phyloP scores from a whole-genome alignment of 2,329 filamentous ascomycete species.

The Aspergillus chevalieri region DNA sequence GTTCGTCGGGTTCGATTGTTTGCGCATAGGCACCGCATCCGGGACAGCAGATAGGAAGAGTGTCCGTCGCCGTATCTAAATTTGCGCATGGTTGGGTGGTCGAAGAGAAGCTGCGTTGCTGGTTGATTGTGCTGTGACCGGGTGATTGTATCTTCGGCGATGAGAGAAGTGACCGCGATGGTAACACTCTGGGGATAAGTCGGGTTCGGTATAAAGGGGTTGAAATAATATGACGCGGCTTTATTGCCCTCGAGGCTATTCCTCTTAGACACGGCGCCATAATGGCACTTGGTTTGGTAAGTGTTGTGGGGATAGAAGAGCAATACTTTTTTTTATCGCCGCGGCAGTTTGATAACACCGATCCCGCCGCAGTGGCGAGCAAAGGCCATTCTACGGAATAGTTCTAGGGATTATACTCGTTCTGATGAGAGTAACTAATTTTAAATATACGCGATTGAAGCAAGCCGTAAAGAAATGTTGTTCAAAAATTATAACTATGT shows the following conservation, averaged over 20 bases:
- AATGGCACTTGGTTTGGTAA: constrained; percentile 4
- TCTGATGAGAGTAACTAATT: too few species aligned
- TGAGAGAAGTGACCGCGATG: constrained; percentile 4
- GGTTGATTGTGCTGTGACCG: constrained; percentile 3
- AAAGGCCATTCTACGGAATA: neutral
- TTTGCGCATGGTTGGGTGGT: constrained; percentile 5
- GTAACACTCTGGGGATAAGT: constrained; percentile 1
- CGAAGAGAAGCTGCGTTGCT: constrained; percentile 16
- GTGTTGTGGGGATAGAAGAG: constrained; percentile 1
- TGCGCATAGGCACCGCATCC: constrained; percentile 59
- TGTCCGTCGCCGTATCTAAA: constrained; percentile 10
- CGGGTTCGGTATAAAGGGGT: neutral
- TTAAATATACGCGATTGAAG: neutral
- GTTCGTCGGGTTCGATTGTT: constrained; percentile 47
- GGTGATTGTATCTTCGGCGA: constrained; percentile 1
- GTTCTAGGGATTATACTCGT: too few species aligned
- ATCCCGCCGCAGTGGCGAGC: neutral
- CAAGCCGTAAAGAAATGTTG: neutral
- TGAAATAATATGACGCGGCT: neutral
- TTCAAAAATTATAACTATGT: too few species aligned
- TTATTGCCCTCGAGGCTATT: constrained; percentile 13
- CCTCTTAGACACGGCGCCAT: constrained; percentile 25
- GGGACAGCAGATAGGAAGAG: constrained; percentile 51
- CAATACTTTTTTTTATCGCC: neutral
- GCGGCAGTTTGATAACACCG: neutral